phyloP scores from a whole-genome alignment of 2,329 filamentous ascomycete species.

The Colletotrichum tofieldiae region DNA sequence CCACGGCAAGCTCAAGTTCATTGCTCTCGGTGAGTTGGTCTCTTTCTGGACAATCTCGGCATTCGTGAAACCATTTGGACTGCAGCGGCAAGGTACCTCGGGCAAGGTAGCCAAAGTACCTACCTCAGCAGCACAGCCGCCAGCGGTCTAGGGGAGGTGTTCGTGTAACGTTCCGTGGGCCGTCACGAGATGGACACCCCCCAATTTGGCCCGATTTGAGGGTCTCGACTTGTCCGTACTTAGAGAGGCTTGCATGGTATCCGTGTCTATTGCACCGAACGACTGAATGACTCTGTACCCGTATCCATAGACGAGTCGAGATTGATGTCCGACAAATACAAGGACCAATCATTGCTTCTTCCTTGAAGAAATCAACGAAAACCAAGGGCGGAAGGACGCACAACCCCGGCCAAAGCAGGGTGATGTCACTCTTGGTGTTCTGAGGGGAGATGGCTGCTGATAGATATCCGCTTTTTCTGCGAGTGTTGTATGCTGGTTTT shows the following conservation, averaged over 20 bases:
- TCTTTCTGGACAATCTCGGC: constrained; percentile 13
- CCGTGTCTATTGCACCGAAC: constrained; percentile 32
- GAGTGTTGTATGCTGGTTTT: constrained; percentile 31
- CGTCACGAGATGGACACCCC: constrained; percentile 22
- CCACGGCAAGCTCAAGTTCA: background rate
- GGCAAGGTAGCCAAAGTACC: background rate
- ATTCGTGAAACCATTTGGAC: constrained; percentile 23
- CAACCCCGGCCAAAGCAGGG: constrained; percentile 2
- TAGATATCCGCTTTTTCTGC: constrained; percentile 36
- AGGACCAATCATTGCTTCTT: constrained; percentile 11
- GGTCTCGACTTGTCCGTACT: constrained; percentile 7
- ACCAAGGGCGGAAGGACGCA: constrained; percentile 31
- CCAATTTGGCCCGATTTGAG: constrained; percentile 25
- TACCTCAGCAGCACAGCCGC: constrained; percentile 8
- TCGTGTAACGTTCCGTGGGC: constrained; percentile 35
- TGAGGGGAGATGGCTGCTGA: background rate
- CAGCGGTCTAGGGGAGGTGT: constrained; percentile 33
- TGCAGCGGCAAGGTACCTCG: background rate
- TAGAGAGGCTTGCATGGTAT: constrained; percentile 13
- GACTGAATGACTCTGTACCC: constrained; percentile 9
- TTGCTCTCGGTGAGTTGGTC: constrained; percentile 6
- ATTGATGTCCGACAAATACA: background rate
- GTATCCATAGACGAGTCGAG: constrained; percentile 12
- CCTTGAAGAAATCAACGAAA: constrained; percentile 14
- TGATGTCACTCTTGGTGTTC: constrained; percentile 33